phyloP scores from a whole-genome alignment of 2,329 filamentous ascomycete genomes.

The Aureobasidium sp. region DNA sequence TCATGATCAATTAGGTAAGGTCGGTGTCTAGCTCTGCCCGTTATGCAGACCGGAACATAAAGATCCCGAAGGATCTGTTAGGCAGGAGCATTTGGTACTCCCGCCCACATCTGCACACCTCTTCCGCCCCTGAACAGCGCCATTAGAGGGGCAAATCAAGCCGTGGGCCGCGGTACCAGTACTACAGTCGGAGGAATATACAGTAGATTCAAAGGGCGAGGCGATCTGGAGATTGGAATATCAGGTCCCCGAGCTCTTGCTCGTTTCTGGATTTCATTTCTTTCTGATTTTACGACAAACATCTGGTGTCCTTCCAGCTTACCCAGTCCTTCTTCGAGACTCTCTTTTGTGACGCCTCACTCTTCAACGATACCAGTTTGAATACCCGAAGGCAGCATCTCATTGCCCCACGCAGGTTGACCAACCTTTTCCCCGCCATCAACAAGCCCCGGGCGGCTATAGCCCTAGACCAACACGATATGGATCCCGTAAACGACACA shows the following conservation, averaged over 20 bases:
- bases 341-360: background rate
- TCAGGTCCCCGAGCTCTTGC: background rate
- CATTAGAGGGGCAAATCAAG: too few species aligned
- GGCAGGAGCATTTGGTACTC: background rate
- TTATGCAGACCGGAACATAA: background rate
- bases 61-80: background rate
- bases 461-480: background rate
- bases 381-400: background rate
- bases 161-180: background rate
- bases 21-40: background rate
- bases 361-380: background rate
- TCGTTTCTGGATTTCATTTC: background rate
- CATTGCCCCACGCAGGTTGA: background rate
- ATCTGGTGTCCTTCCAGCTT: background rate
- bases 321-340: background rate
- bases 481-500: background rate
- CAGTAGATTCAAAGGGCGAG: background rate
- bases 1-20: background rate
- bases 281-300: background rate
- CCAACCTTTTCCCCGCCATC: background rate
- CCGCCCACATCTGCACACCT: background rate
- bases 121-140: background rate
- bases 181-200: conserved; percentile 1
- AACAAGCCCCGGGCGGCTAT: conserved; percentile 11
- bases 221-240: background rate